Evolutionary conservation across 495 filamentous ascomycete genomes (phyloP).

Genomic region (Talaromyces proteolyticus): DNA sequence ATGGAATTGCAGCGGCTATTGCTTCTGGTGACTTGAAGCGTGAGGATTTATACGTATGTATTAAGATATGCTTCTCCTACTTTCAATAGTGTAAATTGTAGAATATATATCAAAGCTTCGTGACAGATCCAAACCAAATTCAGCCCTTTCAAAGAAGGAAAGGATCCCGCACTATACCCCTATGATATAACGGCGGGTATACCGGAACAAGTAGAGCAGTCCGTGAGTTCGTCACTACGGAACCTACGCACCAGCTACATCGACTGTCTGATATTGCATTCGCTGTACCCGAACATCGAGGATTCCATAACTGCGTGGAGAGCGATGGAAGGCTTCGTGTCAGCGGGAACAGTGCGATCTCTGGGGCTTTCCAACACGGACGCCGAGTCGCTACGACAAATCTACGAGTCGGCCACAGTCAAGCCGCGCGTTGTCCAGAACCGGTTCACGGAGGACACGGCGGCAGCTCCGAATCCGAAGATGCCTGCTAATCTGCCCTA

Average conservation of each 20-base stretch:
- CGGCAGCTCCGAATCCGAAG: neutral
- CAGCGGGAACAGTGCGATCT: constrained; percentile 50
- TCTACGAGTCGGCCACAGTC: neutral
- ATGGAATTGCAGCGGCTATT: constrained; percentile 55
- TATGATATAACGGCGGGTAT: constrained; percentile 46
- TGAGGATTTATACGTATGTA: constrained; percentile 54
- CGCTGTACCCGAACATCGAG: constrained; percentile 48
- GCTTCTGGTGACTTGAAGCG: constrained; percentile 52
- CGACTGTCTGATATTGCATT: constrained; percentile 70
- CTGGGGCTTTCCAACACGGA: constrained; percentile 67
- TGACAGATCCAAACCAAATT: constrained; percentile 76
- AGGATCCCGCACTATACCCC: constrained; percentile 53
- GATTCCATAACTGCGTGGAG: constrained; percentile 62
- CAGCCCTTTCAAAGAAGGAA: constrained; percentile 50
- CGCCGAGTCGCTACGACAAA: neutral
- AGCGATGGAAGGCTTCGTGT: constrained; percentile 57
- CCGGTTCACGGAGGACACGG: neutral
- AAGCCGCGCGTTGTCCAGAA: neutral
- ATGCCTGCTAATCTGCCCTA: neutral
- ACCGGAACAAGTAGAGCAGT: constrained; percentile 57
- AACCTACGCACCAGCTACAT: constrained; percentile 61
- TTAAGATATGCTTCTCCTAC: neutral
- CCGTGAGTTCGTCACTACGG: constrained; percentile 57
- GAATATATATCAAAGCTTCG: neutral
- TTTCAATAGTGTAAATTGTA: neutral